Conservation (phyloP, 805 yeast genomes). For the Candida boidinii region DNA sequence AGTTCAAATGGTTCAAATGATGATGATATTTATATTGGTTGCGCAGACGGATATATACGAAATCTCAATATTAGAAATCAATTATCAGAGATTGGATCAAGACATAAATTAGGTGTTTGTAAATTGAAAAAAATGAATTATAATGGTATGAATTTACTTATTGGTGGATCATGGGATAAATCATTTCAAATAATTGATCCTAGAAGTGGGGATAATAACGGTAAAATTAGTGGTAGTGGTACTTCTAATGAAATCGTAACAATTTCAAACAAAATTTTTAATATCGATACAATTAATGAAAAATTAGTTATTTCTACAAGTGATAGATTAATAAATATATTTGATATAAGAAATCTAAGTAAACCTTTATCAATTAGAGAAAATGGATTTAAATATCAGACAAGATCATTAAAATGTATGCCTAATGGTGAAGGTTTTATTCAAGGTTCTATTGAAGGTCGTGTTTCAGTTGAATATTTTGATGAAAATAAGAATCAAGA, state of each 20-base stretch:
- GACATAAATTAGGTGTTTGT: not conserved
- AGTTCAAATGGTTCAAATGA: too few species aligned
- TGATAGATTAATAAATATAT: constrained; percentile 42
- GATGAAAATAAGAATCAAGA: constrained; percentile 29
- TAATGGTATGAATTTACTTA: constrained; percentile 20
- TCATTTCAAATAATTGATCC: constrained; percentile 39
- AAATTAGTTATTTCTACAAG: constrained; percentile 15
- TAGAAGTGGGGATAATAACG: constrained; percentile 14
- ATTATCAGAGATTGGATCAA: too few species aligned
- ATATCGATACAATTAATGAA: constrained; percentile 5
- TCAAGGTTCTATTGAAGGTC: constrained; percentile 70
- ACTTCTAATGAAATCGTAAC: constrained; percentile 61
- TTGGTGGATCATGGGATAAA: constrained; percentile 61
- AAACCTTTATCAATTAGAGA: constrained; percentile 45
- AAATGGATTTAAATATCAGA: constrained; percentile 60
- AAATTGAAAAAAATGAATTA: not conserved
- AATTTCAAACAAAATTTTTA: constrained; percentile 8
- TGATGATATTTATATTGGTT: not conserved
- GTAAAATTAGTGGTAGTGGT: constrained; percentile 23
- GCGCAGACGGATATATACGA: not conserved
- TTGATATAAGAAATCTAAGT: constrained; percentile 38
- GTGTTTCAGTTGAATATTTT: constrained; percentile 67
- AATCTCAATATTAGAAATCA: not conserved
- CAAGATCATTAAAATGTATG: constrained; percentile 44
- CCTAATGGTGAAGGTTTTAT: constrained; percentile 55